Percentiles rank a stretch among this genome's conserved stretches.
Conservation (phyloP, 371 early-diverging fungal genomes). For the Mortierella sp. region DNA sequence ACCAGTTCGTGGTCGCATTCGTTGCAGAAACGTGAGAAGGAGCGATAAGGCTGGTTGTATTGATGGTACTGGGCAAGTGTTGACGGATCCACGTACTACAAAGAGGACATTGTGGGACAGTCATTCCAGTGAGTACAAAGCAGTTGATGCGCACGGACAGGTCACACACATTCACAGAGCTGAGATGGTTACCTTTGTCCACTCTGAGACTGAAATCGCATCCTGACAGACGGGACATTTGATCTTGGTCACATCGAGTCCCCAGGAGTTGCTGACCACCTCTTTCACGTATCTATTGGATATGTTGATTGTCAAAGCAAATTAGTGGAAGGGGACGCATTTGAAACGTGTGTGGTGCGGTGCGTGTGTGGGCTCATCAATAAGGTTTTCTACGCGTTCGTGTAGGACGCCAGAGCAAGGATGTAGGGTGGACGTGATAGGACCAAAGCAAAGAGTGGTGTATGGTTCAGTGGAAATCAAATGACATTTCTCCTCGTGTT, state of each 20-base stretch:
- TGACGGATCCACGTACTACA: constrained; percentile 56
- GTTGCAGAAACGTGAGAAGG: constrained; percentile 69
- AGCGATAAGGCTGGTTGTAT: constrained; percentile 73
- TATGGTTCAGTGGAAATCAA: constrained; percentile 28
- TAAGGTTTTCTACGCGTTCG: constrained; percentile 15
- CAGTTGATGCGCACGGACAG: no score
- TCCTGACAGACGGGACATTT: constrained; percentile 76
- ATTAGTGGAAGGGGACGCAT: no score
- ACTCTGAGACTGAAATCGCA: constrained; percentile 65
- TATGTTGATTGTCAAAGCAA: background rate
- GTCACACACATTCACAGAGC: no score
- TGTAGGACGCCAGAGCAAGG: background rate
- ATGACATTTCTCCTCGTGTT: constrained; percentile 17
- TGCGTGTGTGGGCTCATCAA: constrained; percentile 1
- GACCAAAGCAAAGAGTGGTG: background rate
- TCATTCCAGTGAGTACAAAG: background rate
- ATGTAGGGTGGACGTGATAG: background rate
- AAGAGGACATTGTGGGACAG: background rate
- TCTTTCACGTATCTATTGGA: constrained; percentile 68
- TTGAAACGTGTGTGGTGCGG: background rate
- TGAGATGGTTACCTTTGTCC: constrained; percentile 59
- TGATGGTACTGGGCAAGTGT: constrained; percentile 62
- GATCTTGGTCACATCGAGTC: constrained; percentile 70
- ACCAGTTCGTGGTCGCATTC: constrained; percentile 67
- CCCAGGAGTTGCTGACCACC: constrained; percentile 76